A percentile compares a stretch with the other conserved stretches of the same genome.
phyloP scores from a whole-genome alignment of 345 rosid species.

The Bretschneidera sinensis region DNA sequence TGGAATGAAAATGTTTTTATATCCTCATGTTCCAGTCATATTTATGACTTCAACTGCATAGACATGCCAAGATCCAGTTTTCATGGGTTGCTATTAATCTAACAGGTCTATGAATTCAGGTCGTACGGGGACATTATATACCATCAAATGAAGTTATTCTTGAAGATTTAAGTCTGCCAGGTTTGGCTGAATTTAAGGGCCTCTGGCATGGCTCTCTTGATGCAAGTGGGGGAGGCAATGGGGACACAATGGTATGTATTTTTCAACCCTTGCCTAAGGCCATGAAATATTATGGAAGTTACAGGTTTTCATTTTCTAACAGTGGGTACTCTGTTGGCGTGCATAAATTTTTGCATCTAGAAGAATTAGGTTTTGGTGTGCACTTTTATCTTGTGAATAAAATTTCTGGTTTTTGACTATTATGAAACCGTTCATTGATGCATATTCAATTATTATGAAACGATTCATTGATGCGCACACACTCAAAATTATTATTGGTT shows the following conservation, averaged over 20 bases:
- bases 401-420: neutral
- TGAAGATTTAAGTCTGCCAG: conserved; percentile 82
- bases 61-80: neutral
- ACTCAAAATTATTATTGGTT: too few species aligned
- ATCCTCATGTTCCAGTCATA: conserved; percentile 3
- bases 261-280: conserved; percentile 8
- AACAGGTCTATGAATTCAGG: conserved; percentile 40
- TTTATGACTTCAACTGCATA: conserved; percentile 1
- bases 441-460: too few species aligned
- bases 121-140: conserved; percentile 55
- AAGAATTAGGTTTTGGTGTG: neutral
- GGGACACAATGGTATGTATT: conserved; percentile 78
- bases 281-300: neutral
- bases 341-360: neutral
- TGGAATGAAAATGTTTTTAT: neutral
- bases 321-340: neutral
- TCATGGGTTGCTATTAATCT: conserved; percentile 11
- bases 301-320: conserved; percentile 7
- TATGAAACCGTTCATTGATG: too few species aligned
- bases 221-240: conserved; percentile 99
- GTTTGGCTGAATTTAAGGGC: conserved; percentile 90
- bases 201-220: conserved; percentile 93
- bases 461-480: too few species aligned
- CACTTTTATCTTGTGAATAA: neutral
- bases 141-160: conserved; percentile 64